Evolutionary conservation across 441 rosid species (phyloP).

Genomic region (Metrosideros polymorpha): DNA sequence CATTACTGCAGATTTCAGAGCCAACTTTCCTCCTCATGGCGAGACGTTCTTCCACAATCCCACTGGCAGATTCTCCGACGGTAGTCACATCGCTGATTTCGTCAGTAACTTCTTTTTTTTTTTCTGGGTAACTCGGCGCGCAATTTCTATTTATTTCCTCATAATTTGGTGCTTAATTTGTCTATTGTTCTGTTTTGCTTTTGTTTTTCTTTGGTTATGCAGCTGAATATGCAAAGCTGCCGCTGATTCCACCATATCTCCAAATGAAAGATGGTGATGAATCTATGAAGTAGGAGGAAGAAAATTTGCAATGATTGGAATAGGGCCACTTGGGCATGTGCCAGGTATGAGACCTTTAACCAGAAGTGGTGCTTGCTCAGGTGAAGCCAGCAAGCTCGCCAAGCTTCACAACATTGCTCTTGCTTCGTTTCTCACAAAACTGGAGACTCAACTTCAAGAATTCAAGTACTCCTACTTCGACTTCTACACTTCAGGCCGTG

Average conservation of each 20-base stretch:
- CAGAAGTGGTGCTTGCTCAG: slow-evolving; percentile 1
- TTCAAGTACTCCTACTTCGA: background rate
- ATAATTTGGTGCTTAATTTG: background rate
- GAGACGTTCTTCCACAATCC: background rate
- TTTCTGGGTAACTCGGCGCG: too few species aligned
- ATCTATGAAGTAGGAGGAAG: too few species aligned
- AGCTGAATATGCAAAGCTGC: slow-evolving; percentile 24
- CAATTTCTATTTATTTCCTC: background rate
- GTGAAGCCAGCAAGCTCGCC: slow-evolving; percentile 9
- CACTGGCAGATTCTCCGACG: background rate
- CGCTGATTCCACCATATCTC: slow-evolving; percentile 15
- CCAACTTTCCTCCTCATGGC: background rate
- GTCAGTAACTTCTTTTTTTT: background rate
- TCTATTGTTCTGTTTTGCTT: too few species aligned
- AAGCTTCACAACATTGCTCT: slow-evolving; percentile 11
- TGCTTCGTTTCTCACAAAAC: background rate
- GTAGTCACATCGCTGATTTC: background rate
- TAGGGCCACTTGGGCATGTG: background rate
- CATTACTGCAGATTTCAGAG: background rate
- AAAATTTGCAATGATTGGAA: too few species aligned
- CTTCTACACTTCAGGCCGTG: background rate
- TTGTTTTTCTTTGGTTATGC: background rate
- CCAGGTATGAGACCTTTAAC: slow-evolving; percentile 3
- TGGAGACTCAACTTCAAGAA: background rate
- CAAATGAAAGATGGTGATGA: slow-evolving; percentile 4